These are phyloP conservation scores for Peronospora farinosa DNA, from an alignment of 352 stramenopile species.

Conservation along the genomic window DNA sequence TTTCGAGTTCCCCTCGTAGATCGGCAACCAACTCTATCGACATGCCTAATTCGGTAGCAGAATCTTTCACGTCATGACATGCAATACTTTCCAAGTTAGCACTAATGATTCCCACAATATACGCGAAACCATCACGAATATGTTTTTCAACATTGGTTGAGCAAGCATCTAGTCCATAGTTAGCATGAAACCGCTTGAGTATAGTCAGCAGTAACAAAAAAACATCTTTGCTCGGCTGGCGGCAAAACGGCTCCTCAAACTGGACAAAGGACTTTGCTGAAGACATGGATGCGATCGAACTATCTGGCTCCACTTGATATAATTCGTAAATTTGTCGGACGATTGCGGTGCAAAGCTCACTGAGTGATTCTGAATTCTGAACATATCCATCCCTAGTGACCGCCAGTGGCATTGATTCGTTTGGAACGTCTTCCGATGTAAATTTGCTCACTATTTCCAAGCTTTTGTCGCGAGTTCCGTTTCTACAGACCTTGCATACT, in stretches of 20 bases:
- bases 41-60: conserved; percentile 35
- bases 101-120: conserved; percentile 49
- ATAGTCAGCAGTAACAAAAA: conserved; percentile 48
- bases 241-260: conserved; percentile 77
- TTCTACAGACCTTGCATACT: conserved; percentile 46
- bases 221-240: conserved; percentile 53
- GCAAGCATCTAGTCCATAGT: background rate
- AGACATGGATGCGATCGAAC: background rate
- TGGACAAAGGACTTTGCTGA: conserved; percentile 15
- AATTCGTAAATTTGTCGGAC: conserved; percentile 29
- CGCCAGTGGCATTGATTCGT: background rate
- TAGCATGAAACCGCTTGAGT: conserved; percentile 33
- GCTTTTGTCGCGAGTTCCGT: conserved; percentile 23
- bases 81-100: conserved; percentile 63
- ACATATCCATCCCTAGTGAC: background rate
- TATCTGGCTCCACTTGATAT: conserved; percentile 20
- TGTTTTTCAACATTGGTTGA: conserved; percentile 1
- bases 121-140: conserved; percentile 24
- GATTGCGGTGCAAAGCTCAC: conserved; percentile 24
- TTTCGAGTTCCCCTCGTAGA: conserved; percentile 46
- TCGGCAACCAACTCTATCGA: conserved; percentile 24
- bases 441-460: background rate
- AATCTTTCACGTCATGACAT: conserved; percentile 44
- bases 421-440: background rate
- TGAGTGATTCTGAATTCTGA: conserved; percentile 8